Base-by-base conservation (phyloP, 2,329 filamentous ascomycete species). In the Sporothrix phasma region DNA sequence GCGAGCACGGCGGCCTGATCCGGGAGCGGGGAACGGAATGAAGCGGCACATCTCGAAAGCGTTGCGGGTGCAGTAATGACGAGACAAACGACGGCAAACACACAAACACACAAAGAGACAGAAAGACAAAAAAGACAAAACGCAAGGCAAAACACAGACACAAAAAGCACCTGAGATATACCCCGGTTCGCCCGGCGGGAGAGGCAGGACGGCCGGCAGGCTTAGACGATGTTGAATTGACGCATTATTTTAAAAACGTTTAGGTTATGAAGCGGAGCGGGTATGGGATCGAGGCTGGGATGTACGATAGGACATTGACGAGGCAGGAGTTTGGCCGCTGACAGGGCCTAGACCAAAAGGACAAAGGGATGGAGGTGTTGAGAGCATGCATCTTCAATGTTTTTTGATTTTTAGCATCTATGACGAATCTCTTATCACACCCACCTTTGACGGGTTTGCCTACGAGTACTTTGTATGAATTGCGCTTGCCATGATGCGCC, bases 1-100 rank as follows among this genome's bases (percentile, higher is more conserved):
- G 62, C 46, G 41, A 24, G 4, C 45, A 61, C 6, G 62, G 62
- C 37, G 45, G 62, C 6, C 34, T 64, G 62, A 47, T 64, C 31
- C 43, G 62, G 10, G 53, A 64, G n/a, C 53, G 62, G 43, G 49
- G 53, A 43, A 45, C 54, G 8, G 62, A 61, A 24, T 64, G 46
- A 60, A 49, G 7, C 8, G 22, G 26, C 13, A 22, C 2, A 19
- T 17, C 34, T 37, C 34, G 17, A 19, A 26, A 37, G 29, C 17
- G 37, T n/a, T 10, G 11, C n/a, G n/a, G n/a, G n/a, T n/a, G 24
- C 29, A 29, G 45, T 43, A 39, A 59, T 39, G 39, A 45, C 26
- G 51, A 49, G 46, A 41, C 51, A 19, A 41, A 59, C 39, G 56
- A 59, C 54, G 39, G 13, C 34, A 19, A 53, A 24, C 51, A 24